Conservation (phyloP, 352 stramenopile genomes). For the Globisporangium sylvaticum region DNA sequence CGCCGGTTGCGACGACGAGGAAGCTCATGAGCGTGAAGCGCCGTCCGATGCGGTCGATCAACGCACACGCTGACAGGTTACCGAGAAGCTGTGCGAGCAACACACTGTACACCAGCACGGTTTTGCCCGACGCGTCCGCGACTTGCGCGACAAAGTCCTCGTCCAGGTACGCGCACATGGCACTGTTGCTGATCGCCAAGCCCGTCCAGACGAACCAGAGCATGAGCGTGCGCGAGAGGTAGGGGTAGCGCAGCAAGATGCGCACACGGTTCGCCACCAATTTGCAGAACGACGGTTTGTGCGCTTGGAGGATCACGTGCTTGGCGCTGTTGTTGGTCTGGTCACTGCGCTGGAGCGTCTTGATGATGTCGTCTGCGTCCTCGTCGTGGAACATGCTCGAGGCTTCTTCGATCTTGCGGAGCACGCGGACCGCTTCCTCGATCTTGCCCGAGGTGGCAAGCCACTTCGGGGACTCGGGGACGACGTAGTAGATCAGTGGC, state of each 20-base stretch:
- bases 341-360: not conserved
- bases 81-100: constrained; percentile 28
- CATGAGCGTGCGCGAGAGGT: constrained; percentile 30
- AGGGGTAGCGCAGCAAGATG: constrained; percentile 29
- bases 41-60: constrained; percentile 30
- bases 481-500: constrained; percentile 23
- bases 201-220: constrained; percentile 46
- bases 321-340: not conserved
- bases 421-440: constrained; percentile 40
- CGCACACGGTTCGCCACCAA: constrained; percentile 17
- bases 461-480: constrained; percentile 70
- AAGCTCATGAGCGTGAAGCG: constrained; percentile 23
- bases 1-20: not conserved
- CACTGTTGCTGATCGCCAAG: constrained; percentile 21
- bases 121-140: not conserved
- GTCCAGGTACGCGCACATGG: constrained; percentile 25
- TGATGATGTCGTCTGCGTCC: not conserved
- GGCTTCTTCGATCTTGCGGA: constrained; percentile 40
- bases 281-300: constrained; percentile 27
- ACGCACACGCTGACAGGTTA: constrained; percentile 22
- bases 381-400: not conserved
- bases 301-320: constrained; percentile 3
- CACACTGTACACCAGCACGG: not conserved
- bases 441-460: constrained; percentile 47
- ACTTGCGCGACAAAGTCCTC: constrained; percentile 16